These are phyloP conservation scores for Schizochytrium sp. DNA, from an alignment of 108 stramenopile genomes.

Conservation along the genomic window DNA sequence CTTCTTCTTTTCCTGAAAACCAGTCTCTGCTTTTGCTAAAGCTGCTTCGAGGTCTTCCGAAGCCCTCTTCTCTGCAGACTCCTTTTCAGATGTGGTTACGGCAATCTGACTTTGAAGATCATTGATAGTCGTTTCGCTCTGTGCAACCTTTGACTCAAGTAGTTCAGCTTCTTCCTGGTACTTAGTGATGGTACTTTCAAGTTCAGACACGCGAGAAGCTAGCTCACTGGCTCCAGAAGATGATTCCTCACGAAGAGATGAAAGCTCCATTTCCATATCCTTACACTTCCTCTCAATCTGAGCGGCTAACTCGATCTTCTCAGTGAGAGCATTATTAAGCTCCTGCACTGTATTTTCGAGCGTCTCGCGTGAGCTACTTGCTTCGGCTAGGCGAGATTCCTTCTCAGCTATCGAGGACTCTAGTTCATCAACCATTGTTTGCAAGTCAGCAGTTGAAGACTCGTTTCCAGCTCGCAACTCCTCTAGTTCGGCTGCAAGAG, in stretches of 20 bases:
- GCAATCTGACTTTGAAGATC: background rate
- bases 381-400: no score
- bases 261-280: no score
- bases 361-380: background rate
- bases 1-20: constrained; percentile 57
- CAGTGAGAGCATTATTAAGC: no score
- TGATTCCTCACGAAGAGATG: no score
- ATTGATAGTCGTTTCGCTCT: background rate
- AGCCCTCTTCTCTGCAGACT: background rate
- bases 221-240: background rate
- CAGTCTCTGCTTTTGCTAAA: background rate
- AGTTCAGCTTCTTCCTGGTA: background rate
- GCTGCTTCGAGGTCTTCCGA: background rate
- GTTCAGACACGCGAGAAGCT: background rate
- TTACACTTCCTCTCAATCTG: no score
- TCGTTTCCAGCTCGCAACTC: background rate
- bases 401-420: background rate
- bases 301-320: no score
- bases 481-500: constrained; percentile 13
- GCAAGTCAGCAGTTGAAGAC: background rate
- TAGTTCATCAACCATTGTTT: background rate
- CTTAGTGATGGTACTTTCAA: background rate
- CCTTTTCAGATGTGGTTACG: background rate
- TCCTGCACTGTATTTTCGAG: background rate
- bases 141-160: background rate